Conservation (phyloP, 148 eudicot genomes). For the Nepenthes gracilis region DNA sequence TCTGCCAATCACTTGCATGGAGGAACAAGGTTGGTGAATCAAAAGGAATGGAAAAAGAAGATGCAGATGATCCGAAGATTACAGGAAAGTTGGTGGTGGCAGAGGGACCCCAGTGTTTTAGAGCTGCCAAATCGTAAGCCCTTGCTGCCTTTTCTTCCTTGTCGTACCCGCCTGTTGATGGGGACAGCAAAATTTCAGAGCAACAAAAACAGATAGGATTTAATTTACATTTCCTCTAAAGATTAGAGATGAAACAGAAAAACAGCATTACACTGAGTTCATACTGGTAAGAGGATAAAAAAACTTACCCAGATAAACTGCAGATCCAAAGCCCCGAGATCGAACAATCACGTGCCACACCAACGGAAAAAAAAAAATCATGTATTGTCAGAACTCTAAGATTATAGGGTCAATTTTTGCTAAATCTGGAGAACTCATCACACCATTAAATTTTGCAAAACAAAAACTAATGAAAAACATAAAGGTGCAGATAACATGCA, state of each 20-base stretch:
- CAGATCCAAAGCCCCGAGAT: background rate
- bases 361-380: background rate
- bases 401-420: too few relatives aligned
- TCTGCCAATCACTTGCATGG: too few relatives aligned
- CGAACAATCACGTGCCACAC: too few relatives aligned
- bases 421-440: too few relatives aligned
- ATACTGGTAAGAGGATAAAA: background rate
- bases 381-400: too few relatives aligned
- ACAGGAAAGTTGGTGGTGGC: constrained; percentile 98
- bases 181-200: too few relatives aligned
- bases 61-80: constrained; percentile 15
- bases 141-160: constrained; percentile 99
- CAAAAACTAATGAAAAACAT: too few relatives aligned
- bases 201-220: background rate
- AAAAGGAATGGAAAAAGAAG: background rate
- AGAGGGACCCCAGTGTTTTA: constrained; percentile 92
- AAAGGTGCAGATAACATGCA: too few relatives aligned
- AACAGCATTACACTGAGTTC: background rate
- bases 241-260: background rate
- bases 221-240: background rate
- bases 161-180: constrained; percentile 68
- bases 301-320: constrained; percentile 1
- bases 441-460: too few relatives aligned
- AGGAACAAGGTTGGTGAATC: too few relatives aligned
- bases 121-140: constrained; percentile 93